These are phyloP conservation scores for Hortaea werneckii DNA, from an alignment of 2,329 filamentous ascomycete species.

Conservation along the genomic window DNA sequence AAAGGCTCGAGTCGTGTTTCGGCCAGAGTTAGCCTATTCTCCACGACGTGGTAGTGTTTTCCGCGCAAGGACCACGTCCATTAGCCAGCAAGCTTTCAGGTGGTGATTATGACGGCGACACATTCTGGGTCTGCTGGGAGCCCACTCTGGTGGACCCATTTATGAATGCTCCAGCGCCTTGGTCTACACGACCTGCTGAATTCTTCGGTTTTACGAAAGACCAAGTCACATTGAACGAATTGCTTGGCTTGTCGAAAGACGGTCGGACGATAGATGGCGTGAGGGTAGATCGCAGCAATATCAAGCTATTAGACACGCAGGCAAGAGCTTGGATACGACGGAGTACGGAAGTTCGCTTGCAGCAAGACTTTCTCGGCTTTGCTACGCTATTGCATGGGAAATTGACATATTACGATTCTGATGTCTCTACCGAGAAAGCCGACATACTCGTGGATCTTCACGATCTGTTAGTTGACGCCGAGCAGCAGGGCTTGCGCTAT, in stretches of 20 bases:
- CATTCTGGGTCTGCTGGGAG: slow-evolving; percentile 68
- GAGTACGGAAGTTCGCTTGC: slow-evolving; percentile 1
- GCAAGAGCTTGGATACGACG: slow-evolving; percentile 2
- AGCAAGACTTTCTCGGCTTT: slow-evolving; percentile 44
- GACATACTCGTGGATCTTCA: slow-evolving; percentile 29
- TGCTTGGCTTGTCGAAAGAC: neutral
- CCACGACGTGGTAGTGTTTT: slow-evolving; percentile 72
- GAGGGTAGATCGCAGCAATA: neutral
- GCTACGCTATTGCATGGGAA: slow-evolving; percentile 56
- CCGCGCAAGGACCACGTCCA: slow-evolving; percentile 49
- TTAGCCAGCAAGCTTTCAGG: slow-evolving; percentile 64
- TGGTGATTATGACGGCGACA: slow-evolving; percentile 73
- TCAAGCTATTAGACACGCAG: neutral
- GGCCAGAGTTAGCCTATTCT: slow-evolving; percentile 54
- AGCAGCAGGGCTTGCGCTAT: slow-evolving; percentile 41
- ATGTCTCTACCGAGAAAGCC: slow-evolving; percentile 7
- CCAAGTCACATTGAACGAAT: slow-evolving; percentile 1
- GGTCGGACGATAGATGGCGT: neutral
- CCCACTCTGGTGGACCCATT: slow-evolving; percentile 56
- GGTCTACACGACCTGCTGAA: slow-evolving; percentile 36
- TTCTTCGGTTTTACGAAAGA: slow-evolving; percentile 5
- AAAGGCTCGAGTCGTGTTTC: slow-evolving; percentile 41
- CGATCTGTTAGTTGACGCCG: slow-evolving; percentile 36
- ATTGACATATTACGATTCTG: slow-evolving; percentile 44
- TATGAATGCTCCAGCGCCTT: slow-evolving; percentile 45